phyloP scores from a whole-genome alignment of 1,284 basidiomycete species.

The Sporisorium scitamineum region DNA sequence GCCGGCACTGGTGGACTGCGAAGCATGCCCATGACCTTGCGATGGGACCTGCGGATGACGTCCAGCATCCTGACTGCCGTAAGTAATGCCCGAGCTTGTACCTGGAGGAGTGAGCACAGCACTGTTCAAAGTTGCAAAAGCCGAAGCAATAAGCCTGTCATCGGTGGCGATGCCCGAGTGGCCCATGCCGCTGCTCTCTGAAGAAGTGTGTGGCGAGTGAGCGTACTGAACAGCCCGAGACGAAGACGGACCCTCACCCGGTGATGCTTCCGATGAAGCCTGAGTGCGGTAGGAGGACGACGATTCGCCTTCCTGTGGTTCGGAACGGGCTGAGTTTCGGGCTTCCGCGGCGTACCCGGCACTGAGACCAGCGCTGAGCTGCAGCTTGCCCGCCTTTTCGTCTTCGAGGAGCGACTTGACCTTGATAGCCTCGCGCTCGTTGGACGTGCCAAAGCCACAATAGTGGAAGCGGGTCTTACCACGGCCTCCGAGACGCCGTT shows the following conservation, averaged over 20 bases:
- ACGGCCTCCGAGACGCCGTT: conserved; percentile 45
- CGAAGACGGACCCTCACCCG: conserved; percentile 14
- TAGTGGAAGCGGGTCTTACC: conserved; percentile 58
- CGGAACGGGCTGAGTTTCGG: conserved; percentile 27
- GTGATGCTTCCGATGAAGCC: not conserved
- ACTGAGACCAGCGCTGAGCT: conserved; percentile 50
- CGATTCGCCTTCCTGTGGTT: conserved; percentile 27
- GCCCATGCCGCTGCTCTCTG: conserved; percentile 21
- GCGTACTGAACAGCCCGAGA: conserved; percentile 22
- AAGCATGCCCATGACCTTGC: conserved; percentile 12
- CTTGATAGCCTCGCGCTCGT: conserved; percentile 51
- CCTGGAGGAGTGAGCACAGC: conserved; percentile 35
- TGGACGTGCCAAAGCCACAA: conserved; percentile 52
- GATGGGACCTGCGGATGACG: conserved; percentile 22
- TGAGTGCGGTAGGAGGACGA: conserved; percentile 5
- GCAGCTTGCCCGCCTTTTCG: conserved; percentile 48
- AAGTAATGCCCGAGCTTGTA: conserved; percentile 18
- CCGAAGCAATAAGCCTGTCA: conserved; percentile 42
- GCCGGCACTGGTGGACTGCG: conserved; percentile 7
- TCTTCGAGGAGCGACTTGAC: conserved; percentile 54
- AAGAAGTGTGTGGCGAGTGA: conserved; percentile 30
- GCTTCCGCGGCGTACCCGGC: conserved; percentile 38
- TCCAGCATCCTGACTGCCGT: conserved; percentile 12
- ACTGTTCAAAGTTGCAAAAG: conserved; percentile 51
- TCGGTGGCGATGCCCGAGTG: conserved; percentile 18